A percentile compares a stretch with the other conserved stretches of the same genome.
phyloP scores from a whole-genome alignment of 2,329 filamentous ascomycete species.

The Dothiorella sarmentorum region DNA sequence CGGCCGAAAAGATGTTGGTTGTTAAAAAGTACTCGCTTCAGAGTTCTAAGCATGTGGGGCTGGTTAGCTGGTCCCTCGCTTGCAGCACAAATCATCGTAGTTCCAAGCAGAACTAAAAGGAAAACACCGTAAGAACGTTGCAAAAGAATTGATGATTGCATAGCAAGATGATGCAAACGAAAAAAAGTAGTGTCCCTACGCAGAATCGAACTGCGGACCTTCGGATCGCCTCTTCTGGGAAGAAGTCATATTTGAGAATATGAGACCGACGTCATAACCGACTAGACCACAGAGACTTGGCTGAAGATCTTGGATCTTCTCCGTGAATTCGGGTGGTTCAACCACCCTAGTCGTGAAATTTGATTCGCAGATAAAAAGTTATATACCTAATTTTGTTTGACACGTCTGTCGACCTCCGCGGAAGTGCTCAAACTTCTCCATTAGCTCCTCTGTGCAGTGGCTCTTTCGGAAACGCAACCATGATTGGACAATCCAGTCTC shows the following conservation, averaged over 20 bases:
- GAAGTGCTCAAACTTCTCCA: background rate
- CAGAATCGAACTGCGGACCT: conserved; percentile 17
- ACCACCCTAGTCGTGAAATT: background rate
- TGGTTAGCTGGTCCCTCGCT: background rate
- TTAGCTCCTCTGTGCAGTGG: background rate
- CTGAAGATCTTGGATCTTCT: background rate
- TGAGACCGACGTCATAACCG: conserved; percentile 19
- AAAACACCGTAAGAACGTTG: background rate
- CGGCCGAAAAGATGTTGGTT: too few relatives aligned
- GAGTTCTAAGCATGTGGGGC: too few relatives aligned
- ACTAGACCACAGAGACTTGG: conserved; percentile 14
- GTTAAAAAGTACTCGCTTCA: background rate
- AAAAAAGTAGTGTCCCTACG: background rate
- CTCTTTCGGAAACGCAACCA: background rate
- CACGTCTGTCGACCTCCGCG: background rate
- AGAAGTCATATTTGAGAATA: conserved; percentile 12
- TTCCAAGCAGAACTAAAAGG: too few relatives aligned
- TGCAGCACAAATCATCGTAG: background rate
- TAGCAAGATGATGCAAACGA: too few relatives aligned
- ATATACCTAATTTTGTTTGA: background rate
- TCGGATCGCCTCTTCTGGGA: conserved; percentile 14
- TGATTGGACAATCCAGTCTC: conserved; percentile 5
- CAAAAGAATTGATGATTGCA: too few relatives aligned
- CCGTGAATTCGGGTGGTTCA: background rate
- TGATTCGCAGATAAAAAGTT: background rate